A percentile compares a stretch with the other conserved stretches of the same genome.
Conservation (phyloP, 805 yeast species). For the Clavispora santaluciae region DNA sequence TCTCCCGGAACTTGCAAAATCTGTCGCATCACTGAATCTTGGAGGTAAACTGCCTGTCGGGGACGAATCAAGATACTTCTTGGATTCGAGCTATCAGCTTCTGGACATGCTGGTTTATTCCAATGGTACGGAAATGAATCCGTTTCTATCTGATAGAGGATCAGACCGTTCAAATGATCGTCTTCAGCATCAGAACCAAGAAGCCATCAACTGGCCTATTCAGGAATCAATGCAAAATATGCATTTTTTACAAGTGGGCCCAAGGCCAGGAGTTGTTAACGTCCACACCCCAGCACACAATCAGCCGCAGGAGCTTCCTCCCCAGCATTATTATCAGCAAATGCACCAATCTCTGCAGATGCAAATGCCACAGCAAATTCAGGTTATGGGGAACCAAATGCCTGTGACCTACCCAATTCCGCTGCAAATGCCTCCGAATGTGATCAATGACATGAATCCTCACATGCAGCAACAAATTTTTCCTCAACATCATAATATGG, state of each 20-base stretch:
- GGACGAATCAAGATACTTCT: constrained; percentile 46
- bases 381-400: background rate
- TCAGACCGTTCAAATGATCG: background rate
- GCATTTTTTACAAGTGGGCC: background rate
- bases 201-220: background rate
- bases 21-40: constrained; percentile 52
- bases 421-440: background rate
- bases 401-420: background rate
- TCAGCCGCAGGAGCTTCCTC: background rate
- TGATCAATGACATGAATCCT: background rate
- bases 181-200: background rate
- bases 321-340: background rate
- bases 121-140: background rate
- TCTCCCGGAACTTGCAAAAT: constrained; percentile 46
- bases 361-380: background rate
- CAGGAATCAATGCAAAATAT: background rate
- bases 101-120: constrained; percentile 30
- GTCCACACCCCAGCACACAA: background rate
- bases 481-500: background rate
- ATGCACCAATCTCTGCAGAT: background rate
- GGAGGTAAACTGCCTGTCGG: constrained; percentile 52
- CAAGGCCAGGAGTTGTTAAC: background rate
- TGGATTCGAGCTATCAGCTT: constrained; percentile 41
- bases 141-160: background rate
- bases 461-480: background rate